Evolutionary conservation across 2,329 filamentous ascomycete genomes (phyloP).

Genomic region (Diplodia intermedia): DNA sequence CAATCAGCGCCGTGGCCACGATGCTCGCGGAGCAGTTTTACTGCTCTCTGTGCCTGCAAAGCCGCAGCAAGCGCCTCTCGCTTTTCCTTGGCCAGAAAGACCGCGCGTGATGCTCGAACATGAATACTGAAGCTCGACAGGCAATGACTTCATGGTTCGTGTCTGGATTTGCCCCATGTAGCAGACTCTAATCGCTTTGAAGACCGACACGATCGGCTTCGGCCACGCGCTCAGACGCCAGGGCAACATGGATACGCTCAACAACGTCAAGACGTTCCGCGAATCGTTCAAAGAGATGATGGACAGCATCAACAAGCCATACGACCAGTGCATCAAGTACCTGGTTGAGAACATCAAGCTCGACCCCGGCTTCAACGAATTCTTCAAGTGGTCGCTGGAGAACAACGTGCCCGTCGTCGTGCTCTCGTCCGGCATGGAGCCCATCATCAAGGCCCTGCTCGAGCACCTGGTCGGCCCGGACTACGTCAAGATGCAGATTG

Average conservation of each 20-base stretch:
- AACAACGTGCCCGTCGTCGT: constrained; percentile 93
- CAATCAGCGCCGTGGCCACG: neutral
- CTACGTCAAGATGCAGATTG: constrained; percentile 80
- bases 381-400: constrained; percentile 80
- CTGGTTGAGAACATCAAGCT: constrained; percentile 84
- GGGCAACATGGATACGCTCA: constrained; percentile 79
- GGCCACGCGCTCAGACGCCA: constrained; percentile 73
- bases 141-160: constrained; percentile 69
- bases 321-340: constrained; percentile 78
- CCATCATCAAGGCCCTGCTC: constrained; percentile 85
- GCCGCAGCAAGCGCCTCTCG: neutral
- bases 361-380: constrained; percentile 86
- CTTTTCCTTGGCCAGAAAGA: too few relatives aligned
- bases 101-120: neutral
- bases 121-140: constrained; percentile 45
- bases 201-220: constrained; percentile 93
- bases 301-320: constrained; percentile 81
- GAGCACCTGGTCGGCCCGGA: constrained; percentile 81
- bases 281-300: constrained; percentile 93
- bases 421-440: constrained; percentile 89
- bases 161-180: constrained; percentile 5
- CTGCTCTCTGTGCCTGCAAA: neutral
- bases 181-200: constrained; percentile 58
- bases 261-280: constrained; percentile 73
- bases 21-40: neutral